Conservation (phyloP, 768 basidiomycete genomes). For the Lentinula edodes region DNA sequence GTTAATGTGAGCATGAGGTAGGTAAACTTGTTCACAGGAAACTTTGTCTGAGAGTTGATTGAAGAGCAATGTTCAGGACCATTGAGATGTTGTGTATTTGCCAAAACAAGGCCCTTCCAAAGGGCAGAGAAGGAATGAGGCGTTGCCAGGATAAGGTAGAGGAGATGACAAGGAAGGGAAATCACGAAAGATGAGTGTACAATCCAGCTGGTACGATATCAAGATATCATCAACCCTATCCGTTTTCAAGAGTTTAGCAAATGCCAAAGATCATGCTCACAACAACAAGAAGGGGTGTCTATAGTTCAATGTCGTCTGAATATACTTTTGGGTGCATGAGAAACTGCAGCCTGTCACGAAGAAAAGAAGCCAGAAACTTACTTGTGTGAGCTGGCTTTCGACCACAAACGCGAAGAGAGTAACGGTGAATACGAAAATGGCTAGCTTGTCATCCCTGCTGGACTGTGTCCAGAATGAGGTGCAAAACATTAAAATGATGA, state of each 20-base stretch:
- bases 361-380: conserved; percentile 18
- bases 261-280: conserved; percentile 42
- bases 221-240: background rate
- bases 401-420: conserved; percentile 67
- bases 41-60: conserved; percentile 23
- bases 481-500: background rate
- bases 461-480: background rate
- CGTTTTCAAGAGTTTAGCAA: conserved; percentile 4
- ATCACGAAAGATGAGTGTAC: conserved; percentile 80
- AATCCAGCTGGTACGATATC: conserved; percentile 51
- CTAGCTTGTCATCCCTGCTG: conserved; percentile 14
- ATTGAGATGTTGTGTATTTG: conserved; percentile 42
- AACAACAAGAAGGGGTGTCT: conserved; percentile 87
- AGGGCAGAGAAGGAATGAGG: conserved; percentile 43
- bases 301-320: conserved; percentile 72
- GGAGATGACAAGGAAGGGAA: conserved; percentile 78
- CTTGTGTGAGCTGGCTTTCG: conserved; percentile 77
- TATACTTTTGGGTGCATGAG: conserved; percentile 45
- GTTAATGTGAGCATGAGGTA: conserved; percentile 48
- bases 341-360: background rate
- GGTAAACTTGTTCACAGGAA: conserved; percentile 32
- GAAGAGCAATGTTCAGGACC: conserved; percentile 17
- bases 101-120: conserved; percentile 43
- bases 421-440: conserved; percentile 51
- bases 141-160: conserved; percentile 52